Percentiles rank a stretch among this genome's conserved stretches.
phyloP scores from a whole-genome alignment of 2,329 filamentous ascomycete species.

The Akanthomyces uredinophilus region DNA sequence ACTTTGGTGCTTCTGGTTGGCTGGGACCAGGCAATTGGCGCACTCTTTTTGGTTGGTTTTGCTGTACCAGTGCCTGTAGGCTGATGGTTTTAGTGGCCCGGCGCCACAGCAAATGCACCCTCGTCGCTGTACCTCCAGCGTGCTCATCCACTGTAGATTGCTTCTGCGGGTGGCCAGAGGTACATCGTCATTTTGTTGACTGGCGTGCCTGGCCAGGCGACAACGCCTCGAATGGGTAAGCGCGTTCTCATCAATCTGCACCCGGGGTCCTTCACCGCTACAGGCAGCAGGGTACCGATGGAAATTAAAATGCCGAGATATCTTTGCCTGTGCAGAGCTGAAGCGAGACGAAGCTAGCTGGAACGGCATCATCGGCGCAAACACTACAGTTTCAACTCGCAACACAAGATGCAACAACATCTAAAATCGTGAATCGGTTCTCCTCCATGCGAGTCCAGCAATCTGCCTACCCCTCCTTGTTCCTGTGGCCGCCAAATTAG shows the following conservation, averaged over 20 bases:
- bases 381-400: background rate
- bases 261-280: background rate
- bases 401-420: background rate
- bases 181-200: constrained; percentile 11
- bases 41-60: constrained; percentile 3
- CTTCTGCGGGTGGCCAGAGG: background rate
- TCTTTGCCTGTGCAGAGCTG: background rate
- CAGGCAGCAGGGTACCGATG: background rate
- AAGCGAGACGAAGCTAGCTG: background rate
- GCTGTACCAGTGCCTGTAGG: too few species aligned
- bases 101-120: background rate
- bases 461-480: background rate
- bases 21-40: background rate
- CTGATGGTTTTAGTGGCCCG: background rate
- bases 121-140: background rate
- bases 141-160: background rate
- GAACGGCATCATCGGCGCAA: background rate
- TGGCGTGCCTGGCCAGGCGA: background rate
- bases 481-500: background rate
- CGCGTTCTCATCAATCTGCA: constrained; percentile 4
- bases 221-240: background rate
- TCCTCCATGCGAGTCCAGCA: background rate
- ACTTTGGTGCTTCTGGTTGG: constrained; percentile 5
- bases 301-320: background rate
- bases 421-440: background rate